Base-by-base conservation (phyloP, 768 basidiomycete species). In the Imleria badia region DNA sequence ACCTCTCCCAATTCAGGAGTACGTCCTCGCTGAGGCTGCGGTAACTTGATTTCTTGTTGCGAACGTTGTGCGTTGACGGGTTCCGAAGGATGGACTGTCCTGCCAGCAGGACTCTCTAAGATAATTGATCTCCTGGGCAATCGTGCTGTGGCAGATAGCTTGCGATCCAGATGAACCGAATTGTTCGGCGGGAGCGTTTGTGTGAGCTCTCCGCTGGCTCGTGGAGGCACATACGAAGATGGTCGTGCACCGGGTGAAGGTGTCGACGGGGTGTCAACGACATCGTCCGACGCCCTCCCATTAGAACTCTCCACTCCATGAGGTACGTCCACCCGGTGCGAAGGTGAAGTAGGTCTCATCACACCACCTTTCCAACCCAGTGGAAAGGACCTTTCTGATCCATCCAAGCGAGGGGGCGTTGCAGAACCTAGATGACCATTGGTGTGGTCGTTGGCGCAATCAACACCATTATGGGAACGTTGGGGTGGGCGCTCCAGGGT, bases 151-250 rank as follows among this genome's bases (percentile, higher is more conserved):
- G 95, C 91, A 30, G 94, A 97, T 39, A 96, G 77, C 68, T 98
- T 98, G 50, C 97, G 89, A 72, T 98, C 94, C 34, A 99, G 81
- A 70, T 95, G 91, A 39, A 93, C 91, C 11, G 91, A 90, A n/a
- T n/a, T n/a, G n/a, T 73, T 72, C 5, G 70, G 61, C 60, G 80
- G 70, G 15, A 68, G 67, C 52, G 72, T 63, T 35, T 76, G 74
- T 33, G 70, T 33, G 55, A 75, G 76, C 48, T 81, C 81, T 33
- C 72, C 61, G 55, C 76, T 82, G 14, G 74, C 67, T 60, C 80
- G 73, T 48, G 73, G 71, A 31, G 75, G 76, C 46, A 77, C 72
- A 57, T 76, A 82, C 13, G 84, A 85, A 35, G 78, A 69, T 12
- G 84, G 82, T 52, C 83, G 76, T 54, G 76, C 75, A 29, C 75